Base-by-base conservation (phyloP, 352 stramenopile genomes). In the Globisporangium radiosum region DNA sequence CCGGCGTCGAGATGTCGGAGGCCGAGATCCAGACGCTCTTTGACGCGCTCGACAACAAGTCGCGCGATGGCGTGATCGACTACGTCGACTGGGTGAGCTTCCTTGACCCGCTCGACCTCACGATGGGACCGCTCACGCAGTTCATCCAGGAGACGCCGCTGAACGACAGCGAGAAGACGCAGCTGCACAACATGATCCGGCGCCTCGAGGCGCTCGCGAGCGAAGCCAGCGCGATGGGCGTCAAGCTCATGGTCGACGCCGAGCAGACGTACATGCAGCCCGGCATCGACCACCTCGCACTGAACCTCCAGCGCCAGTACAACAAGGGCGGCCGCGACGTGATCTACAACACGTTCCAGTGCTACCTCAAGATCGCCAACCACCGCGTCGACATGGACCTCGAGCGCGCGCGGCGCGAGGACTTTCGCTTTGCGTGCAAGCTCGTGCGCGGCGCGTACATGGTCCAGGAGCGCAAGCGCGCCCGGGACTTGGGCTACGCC, bases 281-380 rank as follows among this genome's bases (percentile, higher is more conserved):
- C 7, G 96, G 90, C 11, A 99, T 99, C 70, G 97, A 99, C 69
- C 87, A 97, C 68, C 68, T 98, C 50, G 76, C 82, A 58, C 70
- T 95, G 47, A 87, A 90, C 56, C 60, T 96, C 25, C 84, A 94
- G 76, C 82, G 81, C 50, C 81, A 89, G 63, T 97, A 96, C 85
- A 98, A 98, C 69, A 82, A 78, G 33, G 70, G 90, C 44, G 72
- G 81, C 51, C 67, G 66, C 42, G 69, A 96, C 52, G 75, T 97
- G 40, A 97, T 99, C 65, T 98, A 98, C 85, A 98, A 98, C 71
- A 99, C 96, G 15, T 98, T 98, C 70, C 97, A 99, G 78, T 98
- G 96, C 76, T 99, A 99, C 78, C 78, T 99, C 39, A 98, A 97
- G 68, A 92, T 97, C 69, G 87, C 90, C 43, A 69, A 60, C 19